Conservation (phyloP, 129 eudicot species). For the sunflower (Helianthus annuus) region DNA sequence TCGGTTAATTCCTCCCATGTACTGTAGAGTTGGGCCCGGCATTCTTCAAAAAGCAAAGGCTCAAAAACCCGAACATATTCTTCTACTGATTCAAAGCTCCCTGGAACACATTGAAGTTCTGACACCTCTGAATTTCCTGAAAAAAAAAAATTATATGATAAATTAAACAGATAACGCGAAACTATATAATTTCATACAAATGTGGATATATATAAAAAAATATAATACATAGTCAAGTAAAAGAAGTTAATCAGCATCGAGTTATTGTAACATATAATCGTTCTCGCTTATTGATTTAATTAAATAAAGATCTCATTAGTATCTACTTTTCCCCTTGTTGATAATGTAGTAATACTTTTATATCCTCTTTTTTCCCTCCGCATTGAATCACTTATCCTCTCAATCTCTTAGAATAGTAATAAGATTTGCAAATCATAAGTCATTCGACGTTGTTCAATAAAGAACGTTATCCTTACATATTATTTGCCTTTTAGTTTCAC, state of each 20-base stretch:
- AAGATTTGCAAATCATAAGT: not conserved
- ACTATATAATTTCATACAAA: constrained; percentile 11
- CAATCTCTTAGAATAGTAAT: not conserved
- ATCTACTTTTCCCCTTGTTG: constrained; percentile 10
- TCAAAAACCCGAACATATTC: constrained; percentile 89
- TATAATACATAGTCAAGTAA: not conserved
- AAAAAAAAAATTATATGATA: constrained; percentile 16
- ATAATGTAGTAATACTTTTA: constrained; percentile 10
- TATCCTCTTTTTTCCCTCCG: constrained; percentile 1
- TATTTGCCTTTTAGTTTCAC: not conserved
- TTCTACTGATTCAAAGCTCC: constrained; percentile 89
- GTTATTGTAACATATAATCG: not conserved
- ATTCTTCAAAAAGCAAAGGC: constrained; percentile 96
- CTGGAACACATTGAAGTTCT: constrained; percentile 92
- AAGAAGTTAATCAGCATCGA: not conserved
- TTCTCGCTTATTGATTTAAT: constrained; percentile 7
- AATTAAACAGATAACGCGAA: constrained; percentile 7
- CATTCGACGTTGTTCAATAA: not conserved
- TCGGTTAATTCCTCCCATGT: constrained; percentile 93
- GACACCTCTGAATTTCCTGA: constrained; percentile 69
- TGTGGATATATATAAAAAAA: not conserved
- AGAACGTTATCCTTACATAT: not conserved
- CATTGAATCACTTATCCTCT: not conserved
- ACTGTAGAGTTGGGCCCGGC: constrained; percentile 95
- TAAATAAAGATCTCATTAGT: constrained; percentile 1